Base-by-base conservation (phyloP, 495 filamentous ascomycete species). In the Aspergillus saccharolyticus region DNA sequence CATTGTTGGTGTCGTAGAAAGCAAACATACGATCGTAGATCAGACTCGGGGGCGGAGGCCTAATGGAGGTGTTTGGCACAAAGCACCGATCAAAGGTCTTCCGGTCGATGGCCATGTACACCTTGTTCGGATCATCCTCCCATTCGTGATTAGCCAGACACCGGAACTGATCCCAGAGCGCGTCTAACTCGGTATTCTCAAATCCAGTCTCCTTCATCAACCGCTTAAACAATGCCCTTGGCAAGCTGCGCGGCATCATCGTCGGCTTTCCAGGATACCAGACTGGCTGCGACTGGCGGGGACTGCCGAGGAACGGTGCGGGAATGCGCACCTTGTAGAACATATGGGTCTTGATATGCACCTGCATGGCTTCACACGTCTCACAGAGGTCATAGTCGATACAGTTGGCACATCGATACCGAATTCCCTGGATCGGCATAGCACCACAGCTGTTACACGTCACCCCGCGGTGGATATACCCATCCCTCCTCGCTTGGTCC, bases 11-110 rank as follows among this genome's bases (percentile, higher is more conserved):
- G 65, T 97, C 95, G 69, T 96, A 99, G 69, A 96, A 97, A 30
- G 88, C 83, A 73, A 99, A 99, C 82, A 96, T 89, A 55, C 94
- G 87, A 73, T 97, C 92, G 64, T 96, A 92, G 44, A 97, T 88
- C 3, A 96, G 78, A 70, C 93, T 96, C 5, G 93, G 90, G 5
- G 88, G 80, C 10, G 87, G 83, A 15, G 88, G 86, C 28, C 86
- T 80, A 56, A 83, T 80, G n/a, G 88, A 85, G 3, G 85, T 87
- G 42, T 88, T 88, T 1, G 91, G 93, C 1, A 94, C 82, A 55
- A 98, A 87, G 60, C 90, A 94, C 54, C 88, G 85, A 65, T 96
- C 88, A 71, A 98, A 97, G 0, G 89, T 94, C 64, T 86, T 86
- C 28, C 89, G 84, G 58, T 96, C 90, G 73, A 99, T 96, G 10